Evolutionary conservation across 441 rosid genomes (phyloP).

Genomic region (Melastoma candidum): DNA sequence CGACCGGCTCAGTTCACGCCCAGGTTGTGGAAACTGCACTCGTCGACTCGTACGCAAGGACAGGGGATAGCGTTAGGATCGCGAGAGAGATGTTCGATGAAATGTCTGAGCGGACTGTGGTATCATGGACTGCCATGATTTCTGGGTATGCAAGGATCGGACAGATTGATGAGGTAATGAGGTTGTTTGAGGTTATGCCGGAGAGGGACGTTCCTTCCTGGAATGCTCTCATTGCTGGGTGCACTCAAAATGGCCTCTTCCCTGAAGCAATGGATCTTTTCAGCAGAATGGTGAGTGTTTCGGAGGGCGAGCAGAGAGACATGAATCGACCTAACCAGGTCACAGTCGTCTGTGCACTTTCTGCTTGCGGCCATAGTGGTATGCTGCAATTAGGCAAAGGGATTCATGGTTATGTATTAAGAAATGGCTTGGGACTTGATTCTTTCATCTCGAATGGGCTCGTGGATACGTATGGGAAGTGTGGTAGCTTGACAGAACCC

Average conservation of each 20-base stretch:
- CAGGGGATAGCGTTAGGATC: constrained; percentile 20
- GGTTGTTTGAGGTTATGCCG: constrained; percentile 45
- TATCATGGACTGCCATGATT: constrained; percentile 60
- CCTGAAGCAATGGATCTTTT: constrained; percentile 35
- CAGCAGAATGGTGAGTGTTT: constrained; percentile 31
- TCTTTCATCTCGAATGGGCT: constrained; percentile 40
- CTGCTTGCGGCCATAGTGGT: constrained; percentile 53
- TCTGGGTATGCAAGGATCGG: constrained; percentile 45
- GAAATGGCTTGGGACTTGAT: constrained; percentile 25
- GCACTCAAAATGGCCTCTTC: constrained; percentile 51
- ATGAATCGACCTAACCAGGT: constrained; percentile 37
- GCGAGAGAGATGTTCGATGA: constrained; percentile 48
- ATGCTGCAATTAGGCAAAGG: constrained; percentile 39
- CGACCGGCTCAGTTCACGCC: constrained; percentile 42
- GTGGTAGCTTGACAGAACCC: constrained; percentile 47
- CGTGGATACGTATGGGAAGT: constrained; percentile 59
- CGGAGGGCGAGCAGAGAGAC: constrained; percentile 2
- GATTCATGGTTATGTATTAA: constrained; percentile 38
- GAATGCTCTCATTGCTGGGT: constrained; percentile 58
- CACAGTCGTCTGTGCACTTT: constrained; percentile 40
- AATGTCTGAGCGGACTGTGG: constrained; percentile 42
- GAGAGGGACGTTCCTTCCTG: constrained; percentile 57
- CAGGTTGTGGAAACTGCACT: constrained; percentile 75
- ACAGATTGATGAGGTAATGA: constrained; percentile 27
- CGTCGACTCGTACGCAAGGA: constrained; percentile 52